A percentile compares a stretch with the other conserved stretches of the same genome.
Evolutionary conservation across 2,329 filamentous ascomycete genomes (phyloP).

Genomic region (Gliomastix tumulicola): DNA sequence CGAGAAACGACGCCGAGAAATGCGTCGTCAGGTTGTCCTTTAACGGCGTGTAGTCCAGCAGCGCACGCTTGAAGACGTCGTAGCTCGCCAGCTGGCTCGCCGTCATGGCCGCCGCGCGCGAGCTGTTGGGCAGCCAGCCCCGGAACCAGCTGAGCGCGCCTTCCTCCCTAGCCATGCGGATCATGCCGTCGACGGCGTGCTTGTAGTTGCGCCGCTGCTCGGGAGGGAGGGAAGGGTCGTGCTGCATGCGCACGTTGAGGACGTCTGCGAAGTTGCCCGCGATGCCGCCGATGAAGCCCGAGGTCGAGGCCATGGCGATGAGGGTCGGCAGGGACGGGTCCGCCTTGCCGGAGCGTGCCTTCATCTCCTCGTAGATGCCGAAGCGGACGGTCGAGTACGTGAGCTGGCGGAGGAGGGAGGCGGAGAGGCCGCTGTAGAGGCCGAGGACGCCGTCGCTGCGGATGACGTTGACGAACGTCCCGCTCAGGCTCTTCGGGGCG

Average conservation of each 20-base stretch:
- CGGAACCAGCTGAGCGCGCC: conserved; percentile 71
- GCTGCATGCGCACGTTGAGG: conserved; percentile 97
- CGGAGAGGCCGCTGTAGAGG: conserved; percentile 86
- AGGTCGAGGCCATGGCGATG: conserved; percentile 72
- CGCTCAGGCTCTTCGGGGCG: conserved; percentile 72
- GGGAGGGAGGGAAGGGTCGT: conserved; percentile 70
- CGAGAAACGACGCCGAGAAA: conserved; percentile 69
- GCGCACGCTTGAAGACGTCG: conserved; percentile 68
- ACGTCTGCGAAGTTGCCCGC: conserved; percentile 94
- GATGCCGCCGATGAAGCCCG: conserved; percentile 83
- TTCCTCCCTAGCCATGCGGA: conserved; percentile 82
- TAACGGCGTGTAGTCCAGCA: conserved; percentile 61
- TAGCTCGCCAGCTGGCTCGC: conserved; percentile 78
- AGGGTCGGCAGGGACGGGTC: conserved; percentile 68
- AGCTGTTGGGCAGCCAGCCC: conserved; percentile 76
- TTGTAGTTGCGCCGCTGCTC: conserved; percentile 79
- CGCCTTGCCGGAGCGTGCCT: conserved; percentile 48
- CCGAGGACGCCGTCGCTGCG: conserved; percentile 69
- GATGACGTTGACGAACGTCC: conserved; percentile 78
- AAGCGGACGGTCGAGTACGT: conserved; percentile 97
- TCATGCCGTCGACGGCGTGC: conserved; percentile 78
- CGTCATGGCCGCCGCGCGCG: conserved; percentile 81
- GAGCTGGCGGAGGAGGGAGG: conserved; percentile 84
- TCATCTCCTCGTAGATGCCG: conserved; percentile 92
- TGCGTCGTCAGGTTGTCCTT: conserved; percentile 69